These are phyloP conservation scores for Saururus chinensis DNA, from an alignment of 164 flowering plant genomes.

Conservation along the genomic window DNA sequence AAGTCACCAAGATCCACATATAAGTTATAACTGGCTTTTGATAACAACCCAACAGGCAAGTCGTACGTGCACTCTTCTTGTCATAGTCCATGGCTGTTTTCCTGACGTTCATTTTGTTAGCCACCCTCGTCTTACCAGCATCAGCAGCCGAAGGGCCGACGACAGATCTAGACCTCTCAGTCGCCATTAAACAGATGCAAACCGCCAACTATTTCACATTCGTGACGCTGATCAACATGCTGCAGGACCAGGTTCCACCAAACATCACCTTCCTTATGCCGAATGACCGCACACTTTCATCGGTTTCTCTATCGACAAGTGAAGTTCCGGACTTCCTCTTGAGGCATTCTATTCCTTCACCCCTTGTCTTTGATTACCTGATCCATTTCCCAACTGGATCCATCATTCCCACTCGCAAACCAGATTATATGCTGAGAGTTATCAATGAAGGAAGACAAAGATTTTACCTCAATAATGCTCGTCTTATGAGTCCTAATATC, in stretches of 20 bases:
- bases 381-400: conserved; percentile 53
- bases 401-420: conserved; percentile 39
- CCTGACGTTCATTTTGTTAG: conserved; percentile 11
- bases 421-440: conserved; percentile 29
- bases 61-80: neutral
- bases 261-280: conserved; percentile 89
- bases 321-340: conserved; percentile 39
- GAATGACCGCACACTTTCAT: conserved; percentile 42
- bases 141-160: conserved; percentile 3
- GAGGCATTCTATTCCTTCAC: conserved; percentile 64
- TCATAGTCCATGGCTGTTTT: conserved; percentile 8
- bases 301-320: conserved; percentile 13
- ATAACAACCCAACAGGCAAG: conserved; percentile 2
- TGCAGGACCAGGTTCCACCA: conserved; percentile 20
- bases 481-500: conserved; percentile 53
- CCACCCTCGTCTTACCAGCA: conserved; percentile 16
- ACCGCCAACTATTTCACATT: conserved; percentile 69
- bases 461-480: conserved; percentile 48
- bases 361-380: conserved; percentile 49
- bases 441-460: conserved; percentile 41
- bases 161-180: conserved; percentile 19
- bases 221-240: conserved; percentile 61
- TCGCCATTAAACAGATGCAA: conserved; percentile 64
- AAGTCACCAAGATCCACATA: conserved; percentile 3
- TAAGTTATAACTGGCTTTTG: neutral